Evolutionary conservation across 331 rosid species (phyloP), one percentile per base, ranked within the genome.

Genomic region (Pyracantha coccinea): DNA sequence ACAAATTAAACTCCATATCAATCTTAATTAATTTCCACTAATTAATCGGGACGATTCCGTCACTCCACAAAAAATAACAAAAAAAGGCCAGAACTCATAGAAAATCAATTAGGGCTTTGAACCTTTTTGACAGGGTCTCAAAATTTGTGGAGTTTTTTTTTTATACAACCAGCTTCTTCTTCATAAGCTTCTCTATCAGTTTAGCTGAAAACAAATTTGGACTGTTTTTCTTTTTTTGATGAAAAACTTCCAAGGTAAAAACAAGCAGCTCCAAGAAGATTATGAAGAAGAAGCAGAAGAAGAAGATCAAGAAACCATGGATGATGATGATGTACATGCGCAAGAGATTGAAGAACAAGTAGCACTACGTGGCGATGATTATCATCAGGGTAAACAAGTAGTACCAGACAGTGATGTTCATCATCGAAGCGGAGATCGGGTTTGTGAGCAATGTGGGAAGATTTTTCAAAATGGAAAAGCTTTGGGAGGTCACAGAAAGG

Each of bases 401-500:
- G 8, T 58, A 24, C 63, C 17, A 50, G 21, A 58, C 16, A 11
- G 11, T 61, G 66, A 61, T 27, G 66, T 27, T 61, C 66, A 7
- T 61, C 45, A 31, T 63, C 68, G 23, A 63, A 63, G 21, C 0
- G 45, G 68, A 8, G 45, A 63, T 63, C 82, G 78, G 2, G 16
- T 25, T 23, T 88, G 93, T 41, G 74, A 71, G 25, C 20, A 64
- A 6, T 89, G 93, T 54, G 77, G 80, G 6, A 84, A 67, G 65
- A 6, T 7, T 1, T 89, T 85, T 19, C 25, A 2, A 2, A 68
- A 71, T 3, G 86, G 86, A 15, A 85, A 86, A 70, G 93, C 93
- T 12, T 75, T 82, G 11, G 93, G 89, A 10, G 93, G 93, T 1
- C 93, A 89, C 70, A 57, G 83, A 66, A 85, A 89, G 72, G 81